phyloP scores from a whole-genome alignment of 2,329 filamentous ascomycete species.

The Fusarium sp. region DNA sequence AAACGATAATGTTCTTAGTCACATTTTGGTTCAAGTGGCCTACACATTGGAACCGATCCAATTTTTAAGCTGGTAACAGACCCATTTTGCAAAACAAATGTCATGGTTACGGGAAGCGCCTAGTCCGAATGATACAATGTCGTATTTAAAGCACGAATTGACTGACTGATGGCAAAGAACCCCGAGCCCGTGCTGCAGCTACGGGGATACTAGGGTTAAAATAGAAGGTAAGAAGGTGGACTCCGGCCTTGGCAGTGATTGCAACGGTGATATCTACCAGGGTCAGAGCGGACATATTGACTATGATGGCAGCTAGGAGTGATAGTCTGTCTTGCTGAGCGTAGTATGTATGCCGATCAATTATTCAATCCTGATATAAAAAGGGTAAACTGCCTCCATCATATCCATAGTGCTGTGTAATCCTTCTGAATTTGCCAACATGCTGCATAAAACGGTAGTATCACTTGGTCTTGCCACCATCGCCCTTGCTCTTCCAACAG shows the following conservation, averaged over 20 bases:
- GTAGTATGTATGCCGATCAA: neutral
- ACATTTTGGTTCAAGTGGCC: too few species aligned
- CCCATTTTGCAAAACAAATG: too few species aligned
- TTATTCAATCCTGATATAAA: neutral
- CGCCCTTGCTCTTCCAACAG: neutral
- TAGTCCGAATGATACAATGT: neutral
- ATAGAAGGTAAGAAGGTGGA: neutral
- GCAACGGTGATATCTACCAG: neutral
- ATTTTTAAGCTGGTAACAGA: neutral
- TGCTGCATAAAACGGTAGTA: neutral
- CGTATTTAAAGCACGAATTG: neutral
- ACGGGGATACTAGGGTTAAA: neutral
- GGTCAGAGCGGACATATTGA: neutral
- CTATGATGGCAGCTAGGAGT: neutral
- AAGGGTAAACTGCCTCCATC: fast-evolving
- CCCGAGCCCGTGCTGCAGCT: too few species aligned
- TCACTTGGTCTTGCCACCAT: neutral
- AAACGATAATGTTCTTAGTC: too few species aligned
- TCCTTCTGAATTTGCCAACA: fast-evolving
- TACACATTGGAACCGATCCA: too few species aligned
- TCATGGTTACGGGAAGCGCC: neutral
- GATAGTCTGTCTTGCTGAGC: fast-evolving
- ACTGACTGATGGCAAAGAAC: too few species aligned
- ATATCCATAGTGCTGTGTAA: fast-evolving
- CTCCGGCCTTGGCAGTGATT: neutral